phyloP scores from a whole-genome alignment of 352 stramenopile genomes.

The Saprolegnia parasitica region DNA sequence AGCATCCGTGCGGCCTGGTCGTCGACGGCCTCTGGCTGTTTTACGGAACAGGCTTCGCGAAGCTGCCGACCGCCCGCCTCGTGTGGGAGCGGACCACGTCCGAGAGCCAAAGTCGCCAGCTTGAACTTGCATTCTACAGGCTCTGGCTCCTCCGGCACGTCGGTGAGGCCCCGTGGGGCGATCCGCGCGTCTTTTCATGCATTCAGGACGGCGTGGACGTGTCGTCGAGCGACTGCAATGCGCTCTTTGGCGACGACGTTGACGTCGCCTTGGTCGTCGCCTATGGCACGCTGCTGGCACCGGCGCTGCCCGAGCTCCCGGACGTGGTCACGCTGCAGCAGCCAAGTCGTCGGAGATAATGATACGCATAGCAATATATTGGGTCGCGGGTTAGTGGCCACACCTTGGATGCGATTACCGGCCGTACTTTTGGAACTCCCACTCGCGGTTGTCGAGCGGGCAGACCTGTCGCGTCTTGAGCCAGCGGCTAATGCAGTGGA shows the following conservation, averaged over 20 bases:
- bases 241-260: background rate
- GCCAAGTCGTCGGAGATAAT: background rate
- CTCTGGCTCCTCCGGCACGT: conserved; percentile 6
- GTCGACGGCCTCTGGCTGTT: conserved; percentile 11
- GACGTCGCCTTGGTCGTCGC: background rate
- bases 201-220: background rate
- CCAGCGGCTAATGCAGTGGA: conserved; percentile 99
- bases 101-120: background rate
- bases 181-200: background rate
- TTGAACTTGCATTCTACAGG: background rate
- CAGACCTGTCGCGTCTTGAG: conserved; percentile 98
- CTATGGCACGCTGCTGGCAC: background rate
- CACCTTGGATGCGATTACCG: conserved; percentile 42
- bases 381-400: background rate
- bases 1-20: conserved; percentile 1
- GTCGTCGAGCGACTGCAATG: background rate
- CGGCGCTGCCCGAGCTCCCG: background rate
- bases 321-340: background rate
- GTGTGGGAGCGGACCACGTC: background rate
- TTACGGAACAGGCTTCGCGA: background rate
- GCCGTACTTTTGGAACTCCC: conserved; percentile 98
- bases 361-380: background rate
- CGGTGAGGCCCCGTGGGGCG: background rate
- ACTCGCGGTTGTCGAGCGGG: conserved; percentile 99
- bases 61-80: background rate